Base-by-base conservation (phyloP, 805 yeast species). In the Nakazawaea molendinolei region DNA sequence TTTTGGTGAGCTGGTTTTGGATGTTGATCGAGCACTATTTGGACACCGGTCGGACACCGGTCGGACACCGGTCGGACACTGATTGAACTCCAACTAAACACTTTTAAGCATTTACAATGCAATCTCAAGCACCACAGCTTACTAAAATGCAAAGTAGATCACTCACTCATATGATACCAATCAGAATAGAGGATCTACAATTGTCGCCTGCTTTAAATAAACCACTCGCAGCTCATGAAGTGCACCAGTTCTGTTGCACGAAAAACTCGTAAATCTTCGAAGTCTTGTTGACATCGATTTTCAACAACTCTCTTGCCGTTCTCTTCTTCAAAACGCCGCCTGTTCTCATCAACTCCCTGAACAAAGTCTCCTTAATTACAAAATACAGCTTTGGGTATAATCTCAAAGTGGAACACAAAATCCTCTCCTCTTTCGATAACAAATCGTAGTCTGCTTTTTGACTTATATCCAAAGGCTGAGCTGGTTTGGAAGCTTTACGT, bases 301-400 rank as follows among this genome's bases (percentile, higher is more conserved):
- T 83, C 42, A 86, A 62, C 39, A 86, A 61, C 40, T 83, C 95
- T 48, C 87, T 71, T n/a, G 95, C 92, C 13, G 81, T 79, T 51
- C 85, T 80, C 60, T 84, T 81, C 61, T 85, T 85, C 50, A 92
- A 56, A 5, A 71, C 60, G 5, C 97, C 97, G 26, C 95, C 95
- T 28, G 83, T 79, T 46, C 85, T 78, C 26, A 89, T 63, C 22
- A 94, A 75, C 52, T 89, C 96, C 48, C 94, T 75, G 66, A 92
- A 86, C 38, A 92, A 58, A 3, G 86, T 76, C 54, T 86, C 95
- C 53, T 92, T 92, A 44, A 92, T 85, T 3, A 95, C 95, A 42
- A 92, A 63, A 52, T 90, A 92, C 3, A 97, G 95, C 55, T 92
- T 90, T 12, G 99, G 98, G 39, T 83, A 60, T 8, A 94, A 80